Conservation (phyloP, 225 moss, liverwort and hornwort species). For the Marchantia polymorpha region DNA sequence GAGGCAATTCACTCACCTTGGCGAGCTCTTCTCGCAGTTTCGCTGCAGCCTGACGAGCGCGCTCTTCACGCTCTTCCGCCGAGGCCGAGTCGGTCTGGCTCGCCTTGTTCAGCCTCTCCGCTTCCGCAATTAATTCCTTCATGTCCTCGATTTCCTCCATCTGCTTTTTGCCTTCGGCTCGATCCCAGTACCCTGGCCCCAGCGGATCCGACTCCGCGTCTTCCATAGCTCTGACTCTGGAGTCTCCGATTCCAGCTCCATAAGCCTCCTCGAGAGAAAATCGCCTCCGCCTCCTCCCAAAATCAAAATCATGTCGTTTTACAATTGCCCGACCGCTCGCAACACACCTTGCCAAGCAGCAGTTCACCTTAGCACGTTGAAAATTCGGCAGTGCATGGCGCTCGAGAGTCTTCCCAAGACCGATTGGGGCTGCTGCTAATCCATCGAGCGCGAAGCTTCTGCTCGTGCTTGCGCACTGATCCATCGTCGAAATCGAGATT, state of each 20-base stretch:
- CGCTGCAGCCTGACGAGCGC: constrained; percentile 61
- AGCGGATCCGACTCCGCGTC: constrained; percentile 23
- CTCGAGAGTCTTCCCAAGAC: neutral
- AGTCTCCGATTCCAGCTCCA: constrained; percentile 1
- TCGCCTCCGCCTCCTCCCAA: neutral
- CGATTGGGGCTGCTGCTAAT: neutral
- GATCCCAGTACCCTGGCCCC: constrained; percentile 48
- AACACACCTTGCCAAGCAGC: neutral
- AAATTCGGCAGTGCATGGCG: neutral
- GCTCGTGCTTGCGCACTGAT: neutral
- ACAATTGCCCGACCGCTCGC: neutral
- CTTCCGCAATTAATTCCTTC: constrained; percentile 66
- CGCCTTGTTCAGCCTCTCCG: constrained; percentile 52
- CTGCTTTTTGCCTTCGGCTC: constrained; percentile 51
- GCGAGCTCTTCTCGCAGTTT: constrained; percentile 77
- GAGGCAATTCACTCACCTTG: constrained; percentile 59
- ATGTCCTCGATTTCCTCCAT: constrained; percentile 50
- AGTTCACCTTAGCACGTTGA: neutral
- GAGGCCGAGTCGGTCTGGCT: constrained; percentile 41
- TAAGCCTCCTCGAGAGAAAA: neutral
- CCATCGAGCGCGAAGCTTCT: neutral
- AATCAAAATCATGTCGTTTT: neutral
- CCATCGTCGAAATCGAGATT: neutral
- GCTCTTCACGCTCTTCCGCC: constrained; percentile 46
- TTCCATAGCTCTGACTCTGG: constrained; percentile 2